Evolutionary conservation across 768 basidiomycete species (phyloP).

Genomic region (Pulveroboletus sp.): DNA sequence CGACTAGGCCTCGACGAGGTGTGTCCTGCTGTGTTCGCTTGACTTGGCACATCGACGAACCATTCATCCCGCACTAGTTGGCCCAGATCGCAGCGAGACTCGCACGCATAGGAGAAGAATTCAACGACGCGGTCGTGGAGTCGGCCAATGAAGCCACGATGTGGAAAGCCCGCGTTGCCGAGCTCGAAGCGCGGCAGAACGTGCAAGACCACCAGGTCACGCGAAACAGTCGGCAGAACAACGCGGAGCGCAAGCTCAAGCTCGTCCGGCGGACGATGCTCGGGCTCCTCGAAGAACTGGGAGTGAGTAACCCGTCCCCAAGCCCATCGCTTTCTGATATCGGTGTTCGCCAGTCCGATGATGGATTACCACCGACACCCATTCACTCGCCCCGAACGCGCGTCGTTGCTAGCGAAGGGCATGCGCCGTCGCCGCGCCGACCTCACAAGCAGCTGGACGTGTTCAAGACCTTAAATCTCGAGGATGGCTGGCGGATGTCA

Average conservation of each 20-base stretch:
- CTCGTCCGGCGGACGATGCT: constrained; percentile 40
- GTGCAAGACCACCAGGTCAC: constrained; percentile 27
- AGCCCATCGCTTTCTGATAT: constrained; percentile 2
- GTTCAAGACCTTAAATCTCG: constrained; percentile 7
- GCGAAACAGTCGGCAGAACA: constrained; percentile 32
- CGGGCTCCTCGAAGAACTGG: constrained; percentile 41
- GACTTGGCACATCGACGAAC: neutral
- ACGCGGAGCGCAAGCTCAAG: constrained; percentile 27
- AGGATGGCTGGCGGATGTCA: constrained; percentile 40
- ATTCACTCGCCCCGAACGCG: constrained; percentile 11
- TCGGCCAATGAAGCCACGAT: constrained; percentile 22
- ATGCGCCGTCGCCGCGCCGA: constrained; percentile 7
- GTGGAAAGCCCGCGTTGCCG: constrained; percentile 29
- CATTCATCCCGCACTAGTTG: constrained; percentile 12
- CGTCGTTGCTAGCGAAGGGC: neutral
- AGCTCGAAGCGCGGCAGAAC: constrained; percentile 34
- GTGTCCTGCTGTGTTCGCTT: neutral
- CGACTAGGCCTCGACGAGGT: constrained; percentile 30
- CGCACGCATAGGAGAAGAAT: constrained; percentile 31
- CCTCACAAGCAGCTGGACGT: constrained; percentile 2
- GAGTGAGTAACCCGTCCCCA: constrained; percentile 25
- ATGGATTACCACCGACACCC: constrained; percentile 11
- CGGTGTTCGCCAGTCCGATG: constrained; percentile 16
- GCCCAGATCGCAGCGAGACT: constrained; percentile 27
- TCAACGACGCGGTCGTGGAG: constrained; percentile 17